phyloP scores from a whole-genome alignment of 805 yeast species.

The Kurtzmaniella cleridarum region DNA sequence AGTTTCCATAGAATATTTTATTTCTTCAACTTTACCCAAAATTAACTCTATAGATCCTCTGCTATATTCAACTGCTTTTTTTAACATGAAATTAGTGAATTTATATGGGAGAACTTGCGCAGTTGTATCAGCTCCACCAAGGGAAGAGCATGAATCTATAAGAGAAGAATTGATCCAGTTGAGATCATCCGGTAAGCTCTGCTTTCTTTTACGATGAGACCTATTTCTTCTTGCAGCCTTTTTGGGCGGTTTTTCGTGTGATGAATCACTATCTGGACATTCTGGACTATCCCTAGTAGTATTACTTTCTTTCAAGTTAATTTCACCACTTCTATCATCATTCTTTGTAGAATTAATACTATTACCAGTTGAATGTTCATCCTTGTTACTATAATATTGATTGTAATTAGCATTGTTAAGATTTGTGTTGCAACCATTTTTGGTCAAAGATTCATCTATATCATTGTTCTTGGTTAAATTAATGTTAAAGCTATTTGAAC shows the following conservation, averaged over 20 bases:
- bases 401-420: too few relatives aligned
- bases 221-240: slow-evolving; percentile 32
- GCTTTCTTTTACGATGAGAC: slow-evolving; percentile 14
- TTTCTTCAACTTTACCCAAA: slow-evolving; percentile 75
- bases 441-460: too few relatives aligned
- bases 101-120: slow-evolving; percentile 97
- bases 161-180: slow-evolving; percentile 70
- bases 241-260: slow-evolving; percentile 26
- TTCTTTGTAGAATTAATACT: background rate
- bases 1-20: slow-evolving; percentile 54
- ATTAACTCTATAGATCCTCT: slow-evolving; percentile 79
- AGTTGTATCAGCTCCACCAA: slow-evolving; percentile 83
- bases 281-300: background rate
- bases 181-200: slow-evolving; percentile 52
- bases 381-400: too few relatives aligned
- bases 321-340: background rate
- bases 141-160: slow-evolving; percentile 66
- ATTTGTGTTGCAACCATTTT: too few relatives aligned
- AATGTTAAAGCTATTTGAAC: too few relatives aligned
- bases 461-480: too few relatives aligned
- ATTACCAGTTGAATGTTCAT: too few relatives aligned
- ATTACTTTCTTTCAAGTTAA: background rate
- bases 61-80: slow-evolving; percentile 63
- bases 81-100: slow-evolving; percentile 78
- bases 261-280: slow-evolving; percentile 1